Conservation (phyloP, 2,329 filamentous ascomycete genomes). For the Aspergillus fructus region DNA sequence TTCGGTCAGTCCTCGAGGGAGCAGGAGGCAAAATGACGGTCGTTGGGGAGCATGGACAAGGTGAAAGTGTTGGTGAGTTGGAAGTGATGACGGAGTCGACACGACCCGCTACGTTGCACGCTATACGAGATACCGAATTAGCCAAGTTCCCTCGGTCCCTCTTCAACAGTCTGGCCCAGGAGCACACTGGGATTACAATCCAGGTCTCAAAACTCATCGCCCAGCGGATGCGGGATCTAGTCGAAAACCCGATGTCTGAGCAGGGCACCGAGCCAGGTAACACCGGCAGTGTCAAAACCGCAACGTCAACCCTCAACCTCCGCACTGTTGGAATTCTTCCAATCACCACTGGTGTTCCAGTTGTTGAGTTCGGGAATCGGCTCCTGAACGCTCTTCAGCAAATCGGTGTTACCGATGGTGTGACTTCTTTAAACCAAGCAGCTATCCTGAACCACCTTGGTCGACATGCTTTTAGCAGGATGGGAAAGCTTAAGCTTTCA, state of each 20-base stretch:
- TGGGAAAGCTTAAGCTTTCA: slow-evolving; percentile 93
- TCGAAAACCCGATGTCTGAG: slow-evolving; percentile 75
- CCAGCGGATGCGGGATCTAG: slow-evolving; percentile 83
- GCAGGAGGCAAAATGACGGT: slow-evolving; percentile 81
- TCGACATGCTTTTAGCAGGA: slow-evolving; percentile 92
- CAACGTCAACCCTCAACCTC: slow-evolving; percentile 84
- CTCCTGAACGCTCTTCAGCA: slow-evolving; percentile 85
- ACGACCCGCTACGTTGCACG: slow-evolving; percentile 87
- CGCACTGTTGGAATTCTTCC: slow-evolving; percentile 90
- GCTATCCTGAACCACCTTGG: slow-evolving; percentile 93
- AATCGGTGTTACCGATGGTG: slow-evolving; percentile 84
- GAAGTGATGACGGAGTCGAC: slow-evolving; percentile 94
- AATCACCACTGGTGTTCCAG: slow-evolving; percentile 85
- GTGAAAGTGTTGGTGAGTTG: slow-evolving; percentile 94
- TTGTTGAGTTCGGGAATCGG: slow-evolving; percentile 90
- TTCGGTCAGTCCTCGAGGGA: slow-evolving; percentile 80
- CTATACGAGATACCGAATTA: slow-evolving; percentile 93
- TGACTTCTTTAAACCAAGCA: slow-evolving; percentile 88
- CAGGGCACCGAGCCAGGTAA: slow-evolving; percentile 62
- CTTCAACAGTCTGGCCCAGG: slow-evolving; percentile 95
- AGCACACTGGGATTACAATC: slow-evolving; percentile 97
- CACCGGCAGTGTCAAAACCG: slow-evolving; percentile 51
- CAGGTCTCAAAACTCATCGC: slow-evolving; percentile 99
- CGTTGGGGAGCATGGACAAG: slow-evolving; percentile 90
- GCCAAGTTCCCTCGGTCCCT: slow-evolving; percentile 94